Conservation (phyloP, 257 asterid species). For the Ligustrum vulgare region DNA sequence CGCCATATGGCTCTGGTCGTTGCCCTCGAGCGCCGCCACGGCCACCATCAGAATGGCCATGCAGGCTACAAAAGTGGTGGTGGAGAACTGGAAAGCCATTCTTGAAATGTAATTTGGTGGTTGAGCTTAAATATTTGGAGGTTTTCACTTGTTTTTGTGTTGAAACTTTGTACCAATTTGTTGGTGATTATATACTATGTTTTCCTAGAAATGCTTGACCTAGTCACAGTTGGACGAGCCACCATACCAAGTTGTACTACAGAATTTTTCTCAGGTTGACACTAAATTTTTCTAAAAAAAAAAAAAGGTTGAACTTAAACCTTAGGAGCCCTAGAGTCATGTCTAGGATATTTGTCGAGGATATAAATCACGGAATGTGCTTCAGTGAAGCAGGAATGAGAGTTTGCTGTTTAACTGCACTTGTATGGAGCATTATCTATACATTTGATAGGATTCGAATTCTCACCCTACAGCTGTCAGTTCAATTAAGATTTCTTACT, state of each 20-base stretch:
- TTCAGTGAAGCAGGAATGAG: no score
- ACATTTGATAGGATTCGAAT: no score
- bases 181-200: background rate
- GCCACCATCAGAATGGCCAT: constrained; percentile 22
- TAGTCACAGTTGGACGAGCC: constrained; percentile 18
- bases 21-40: constrained; percentile 39
- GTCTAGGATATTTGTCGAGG: no score
- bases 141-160: background rate
- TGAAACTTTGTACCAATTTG: background rate
- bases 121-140: background rate
- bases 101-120: background rate
- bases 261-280: constrained; percentile 11
- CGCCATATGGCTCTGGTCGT: constrained; percentile 26
- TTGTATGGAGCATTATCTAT: no score
- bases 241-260: constrained; percentile 23
- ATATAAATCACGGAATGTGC: no score
- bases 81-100: constrained; percentile 24
- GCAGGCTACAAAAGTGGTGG: constrained; percentile 21
- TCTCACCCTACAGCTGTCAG: no score
- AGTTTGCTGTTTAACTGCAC: no score
- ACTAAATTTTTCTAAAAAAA: background rate
- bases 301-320: no score
- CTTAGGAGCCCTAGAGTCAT: no score
- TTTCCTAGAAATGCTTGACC: constrained; percentile 3
- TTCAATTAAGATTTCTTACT: no score